Evolutionary conservation across 805 yeast genomes (phyloP).

Genomic region (Yarrowia divulgata): DNA sequence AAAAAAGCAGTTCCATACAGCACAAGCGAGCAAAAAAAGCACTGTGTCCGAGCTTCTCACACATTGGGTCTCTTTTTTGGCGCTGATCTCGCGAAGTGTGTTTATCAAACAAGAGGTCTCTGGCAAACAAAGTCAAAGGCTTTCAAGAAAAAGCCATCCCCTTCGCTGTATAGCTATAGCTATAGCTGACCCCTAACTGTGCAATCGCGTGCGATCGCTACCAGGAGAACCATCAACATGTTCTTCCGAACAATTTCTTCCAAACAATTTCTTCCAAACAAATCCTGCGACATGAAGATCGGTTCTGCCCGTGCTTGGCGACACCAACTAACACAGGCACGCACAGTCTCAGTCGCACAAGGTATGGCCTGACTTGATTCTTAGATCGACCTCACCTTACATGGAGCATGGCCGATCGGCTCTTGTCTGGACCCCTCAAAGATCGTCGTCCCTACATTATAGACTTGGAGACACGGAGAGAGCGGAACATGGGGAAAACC

Average conservation of each 20-base stretch:
- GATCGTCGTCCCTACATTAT: conserved; percentile 25
- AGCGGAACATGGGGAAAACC: conserved; percentile 2
- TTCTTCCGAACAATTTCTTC: too few relatives aligned
- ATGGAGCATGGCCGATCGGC: conserved; percentile 3
- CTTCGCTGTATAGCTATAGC: too few relatives aligned
- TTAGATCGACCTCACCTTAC: conserved; percentile 15
- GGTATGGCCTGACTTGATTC: conserved; percentile 20
- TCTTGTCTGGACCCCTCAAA: conserved; percentile 34
- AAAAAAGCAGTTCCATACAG: conserved; percentile 21
- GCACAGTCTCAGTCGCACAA: neutral
- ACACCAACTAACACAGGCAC: too few relatives aligned
- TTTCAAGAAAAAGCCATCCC: too few relatives aligned
- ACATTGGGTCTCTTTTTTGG: neutral
- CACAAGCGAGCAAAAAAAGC: conserved; percentile 21
- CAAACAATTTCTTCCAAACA: too few relatives aligned
- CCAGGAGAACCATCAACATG: too few relatives aligned
- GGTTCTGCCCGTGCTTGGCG: neutral
- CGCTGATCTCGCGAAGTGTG: neutral
- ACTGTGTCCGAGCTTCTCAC: conserved; percentile 1
- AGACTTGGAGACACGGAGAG: conserved; percentile 1
- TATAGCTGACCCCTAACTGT: too few relatives aligned
- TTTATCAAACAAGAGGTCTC: too few relatives aligned
- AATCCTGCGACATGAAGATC: too few relatives aligned
- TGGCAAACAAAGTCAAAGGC: too few relatives aligned
- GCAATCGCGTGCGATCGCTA: too few relatives aligned